Evolutionary conservation across 805 yeast species (phyloP).

Genomic region (Candida maris): DNA sequence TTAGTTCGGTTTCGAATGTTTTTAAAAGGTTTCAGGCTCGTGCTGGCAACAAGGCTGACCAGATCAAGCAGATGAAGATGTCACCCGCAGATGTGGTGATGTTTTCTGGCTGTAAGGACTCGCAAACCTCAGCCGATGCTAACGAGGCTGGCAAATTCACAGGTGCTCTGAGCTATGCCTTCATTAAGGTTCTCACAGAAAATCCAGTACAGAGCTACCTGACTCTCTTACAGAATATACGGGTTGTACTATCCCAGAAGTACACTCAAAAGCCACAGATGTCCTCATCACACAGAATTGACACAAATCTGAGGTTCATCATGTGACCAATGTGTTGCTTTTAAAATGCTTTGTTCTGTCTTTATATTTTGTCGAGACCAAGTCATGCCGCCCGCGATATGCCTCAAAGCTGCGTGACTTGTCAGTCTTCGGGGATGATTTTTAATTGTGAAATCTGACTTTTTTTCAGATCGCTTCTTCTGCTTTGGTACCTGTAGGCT

Average conservation of each 20-base stretch:
- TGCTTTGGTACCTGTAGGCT: no score
- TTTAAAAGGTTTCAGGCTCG: constrained; percentile 32
- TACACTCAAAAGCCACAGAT: constrained; percentile 84
- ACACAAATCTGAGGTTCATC: constrained; percentile 42
- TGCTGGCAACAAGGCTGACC: constrained; percentile 33
- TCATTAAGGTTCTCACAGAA: constrained; percentile 56
- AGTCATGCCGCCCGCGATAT: no score
- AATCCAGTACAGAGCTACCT: constrained; percentile 67
- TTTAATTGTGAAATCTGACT: no score
- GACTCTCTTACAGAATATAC: constrained; percentile 65
- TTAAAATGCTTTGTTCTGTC: no score
- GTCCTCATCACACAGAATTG: constrained; percentile 78
- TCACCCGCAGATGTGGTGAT: constrained; percentile 75
- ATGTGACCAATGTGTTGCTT: no score
- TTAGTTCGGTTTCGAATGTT: constrained; percentile 36
- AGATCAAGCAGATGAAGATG: constrained; percentile 52
- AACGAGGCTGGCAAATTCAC: constrained; percentile 65
- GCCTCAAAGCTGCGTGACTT: no score
- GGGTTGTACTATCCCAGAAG: constrained; percentile 56
- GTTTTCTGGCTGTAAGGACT: constrained; percentile 79
- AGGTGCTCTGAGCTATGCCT: constrained; percentile 85
- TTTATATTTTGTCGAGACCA: no score
- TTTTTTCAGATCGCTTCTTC: no score
- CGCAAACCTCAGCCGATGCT: constrained; percentile 83
- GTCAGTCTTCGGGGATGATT: no score